Evolutionary conservation across 1,284 basidiomycete genomes (phyloP), one percentile per base, ranked within the genome.

Genomic region (Moesziomyces parantarcticus): DNA sequence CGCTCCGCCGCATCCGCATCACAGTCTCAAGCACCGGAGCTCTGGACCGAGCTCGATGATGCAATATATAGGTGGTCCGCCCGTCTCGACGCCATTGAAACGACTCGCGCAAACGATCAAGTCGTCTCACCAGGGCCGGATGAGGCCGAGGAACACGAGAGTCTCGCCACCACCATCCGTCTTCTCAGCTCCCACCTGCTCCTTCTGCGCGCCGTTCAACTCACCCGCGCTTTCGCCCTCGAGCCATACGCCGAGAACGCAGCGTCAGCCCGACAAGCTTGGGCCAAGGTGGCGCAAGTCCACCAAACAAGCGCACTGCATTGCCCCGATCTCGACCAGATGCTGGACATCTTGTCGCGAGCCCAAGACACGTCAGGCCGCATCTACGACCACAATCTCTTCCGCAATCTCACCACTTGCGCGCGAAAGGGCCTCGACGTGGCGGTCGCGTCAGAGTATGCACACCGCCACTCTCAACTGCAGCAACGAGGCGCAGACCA

Each of bases 11-110:
- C 29, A 32, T 13, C 29, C 29, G 29, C 29, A 32, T 32, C 29
- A 32, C 29, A 32, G 29, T 32, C 29, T 10, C 59, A 54, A 32
- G 46, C 52, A 11, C 59, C 53, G 14, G 64, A 66, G 21, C 45
- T 66, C 16, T 66, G 64, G 64, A 56, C 21, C 16, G 54, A 55
- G 36, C 40, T 57, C 16, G 64, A 66, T 23, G 57, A 59, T 39
- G 53, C 50, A 26, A 22, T 55, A 8, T 39, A 43, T 3, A 48
- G 64, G 23, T 52, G 58, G 40, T 29, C 50, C 34, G 42, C 46
- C 22, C 62, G 62, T 20, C 29, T 58, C 16, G 46, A 49, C 9
- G 44, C 44, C 7, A 51, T 46, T 25, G 41, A 22, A 18, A 21
- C 10, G 5, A 26, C 29, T 13, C 29, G 13, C 29, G 29, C 44